A percentile compares a stretch with the other conserved stretches of the same genome.
phyloP scores from a whole-genome alignment of 371 early-diverging fungal species.

The Mucor plumbeus region DNA sequence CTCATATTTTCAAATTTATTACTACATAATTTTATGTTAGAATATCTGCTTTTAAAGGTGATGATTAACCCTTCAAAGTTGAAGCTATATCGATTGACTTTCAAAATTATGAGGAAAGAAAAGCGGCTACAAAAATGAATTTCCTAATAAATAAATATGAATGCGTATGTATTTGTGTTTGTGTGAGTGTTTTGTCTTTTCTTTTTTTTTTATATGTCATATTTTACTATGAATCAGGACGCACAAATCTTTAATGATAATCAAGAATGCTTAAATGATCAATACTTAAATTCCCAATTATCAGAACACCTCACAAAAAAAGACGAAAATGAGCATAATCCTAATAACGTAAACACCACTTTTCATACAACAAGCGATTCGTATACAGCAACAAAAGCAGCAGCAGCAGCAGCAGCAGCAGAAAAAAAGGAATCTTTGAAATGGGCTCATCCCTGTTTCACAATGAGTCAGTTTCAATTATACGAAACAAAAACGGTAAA shows the following conservation, averaged over 20 bases:
- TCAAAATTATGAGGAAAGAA: too few relatives aligned
- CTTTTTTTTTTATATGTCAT: conserved; percentile 16
- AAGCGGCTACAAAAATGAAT: background rate
- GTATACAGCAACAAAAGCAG: background rate
- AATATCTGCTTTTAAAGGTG: too few relatives aligned
- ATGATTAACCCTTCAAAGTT: too few relatives aligned
- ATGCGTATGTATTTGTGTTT: background rate
- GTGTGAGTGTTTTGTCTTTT: background rate
- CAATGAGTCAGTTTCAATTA: conserved; percentile 71
- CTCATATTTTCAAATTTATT: too few relatives aligned
- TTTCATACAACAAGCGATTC: background rate
- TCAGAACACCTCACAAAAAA: conserved; percentile 11
- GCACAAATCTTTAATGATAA: conserved; percentile 37
- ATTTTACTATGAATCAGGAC: conserved; percentile 35
- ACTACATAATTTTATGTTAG: too few relatives aligned
- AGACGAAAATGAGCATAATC: conserved; percentile 3
- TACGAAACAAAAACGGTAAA: conserved; percentile 86
- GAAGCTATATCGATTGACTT: too few relatives aligned
- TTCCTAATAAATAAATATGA: background rate
- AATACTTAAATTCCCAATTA: conserved; percentile 17
- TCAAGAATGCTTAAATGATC: conserved; percentile 25
- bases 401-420: background rate
- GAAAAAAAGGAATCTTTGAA: conserved; percentile 30
- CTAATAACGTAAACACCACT: background rate
- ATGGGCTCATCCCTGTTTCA: conserved; percentile 43